Percentiles rank a stretch among this genome's conserved stretches.
Evolutionary conservation across 2,329 filamentous ascomycete genomes (phyloP).

Genomic region (Fusarium buharicum): DNA sequence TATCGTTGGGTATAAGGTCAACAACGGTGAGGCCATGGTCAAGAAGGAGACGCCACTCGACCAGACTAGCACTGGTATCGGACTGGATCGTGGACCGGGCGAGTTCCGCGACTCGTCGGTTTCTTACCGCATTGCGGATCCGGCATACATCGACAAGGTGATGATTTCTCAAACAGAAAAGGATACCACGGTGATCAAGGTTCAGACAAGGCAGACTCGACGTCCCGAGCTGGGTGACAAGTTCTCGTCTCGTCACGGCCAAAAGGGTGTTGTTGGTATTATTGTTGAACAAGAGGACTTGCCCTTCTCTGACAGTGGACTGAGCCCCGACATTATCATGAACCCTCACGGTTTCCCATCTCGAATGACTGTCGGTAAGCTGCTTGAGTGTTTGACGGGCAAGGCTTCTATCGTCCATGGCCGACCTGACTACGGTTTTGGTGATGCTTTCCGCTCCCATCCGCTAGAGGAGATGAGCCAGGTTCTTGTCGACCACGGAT

Average conservation of each 20-base stretch:
- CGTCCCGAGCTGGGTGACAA: conserved; percentile 97
- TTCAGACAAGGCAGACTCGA: conserved; percentile 95
- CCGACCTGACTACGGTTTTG: conserved; percentile 84
- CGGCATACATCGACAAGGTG: conserved; percentile 93
- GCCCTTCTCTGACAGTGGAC: conserved; percentile 90
- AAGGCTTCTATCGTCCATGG: conserved; percentile 92
- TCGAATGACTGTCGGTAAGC: conserved; percentile 98
- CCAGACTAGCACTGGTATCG: conserved; percentile 76
- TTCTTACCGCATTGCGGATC: conserved; percentile 85
- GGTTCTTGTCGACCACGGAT: conserved; percentile 86
- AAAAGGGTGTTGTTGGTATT: conserved; percentile 97
- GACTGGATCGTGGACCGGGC: conserved; percentile 70
- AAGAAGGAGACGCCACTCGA: conserved; percentile 90
- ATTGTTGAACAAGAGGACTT: conserved; percentile 97
- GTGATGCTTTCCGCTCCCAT: conserved; percentile 83
- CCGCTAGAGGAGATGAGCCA: conserved; percentile 89
- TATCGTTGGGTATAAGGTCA: conserved; percentile 82
- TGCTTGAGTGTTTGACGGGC: conserved; percentile 92
- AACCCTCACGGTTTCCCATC: conserved; percentile 99
- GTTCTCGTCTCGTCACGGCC: conserved; percentile 97
- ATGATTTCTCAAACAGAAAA: conserved; percentile 91
- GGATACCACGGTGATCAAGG: conserved; percentile 88
- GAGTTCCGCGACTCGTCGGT: conserved; percentile 75
- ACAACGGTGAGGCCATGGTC: conserved; percentile 84
- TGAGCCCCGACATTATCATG: conserved; percentile 99